Conservation (phyloP, 495 filamentous ascomycete species). For the Umbilicaria muhlenbergii region DNA sequence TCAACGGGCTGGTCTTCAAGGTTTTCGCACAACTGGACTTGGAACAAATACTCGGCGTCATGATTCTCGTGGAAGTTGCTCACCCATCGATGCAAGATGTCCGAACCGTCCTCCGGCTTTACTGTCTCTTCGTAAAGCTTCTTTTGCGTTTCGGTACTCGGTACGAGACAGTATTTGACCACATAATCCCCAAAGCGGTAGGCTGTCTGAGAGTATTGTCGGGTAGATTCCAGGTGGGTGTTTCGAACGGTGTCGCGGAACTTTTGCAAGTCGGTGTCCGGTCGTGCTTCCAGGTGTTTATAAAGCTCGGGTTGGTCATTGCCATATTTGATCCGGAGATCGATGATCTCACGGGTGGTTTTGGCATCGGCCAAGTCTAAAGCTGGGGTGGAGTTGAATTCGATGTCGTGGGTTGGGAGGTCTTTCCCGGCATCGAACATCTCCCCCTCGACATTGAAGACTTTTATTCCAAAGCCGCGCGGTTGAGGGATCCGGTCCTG, state of each 20-base stretch:
- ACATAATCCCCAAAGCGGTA: conserved; percentile 34
- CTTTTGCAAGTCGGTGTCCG: conserved; percentile 27
- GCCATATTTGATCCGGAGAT: conserved; percentile 27
- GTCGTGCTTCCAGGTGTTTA: conserved; percentile 23
- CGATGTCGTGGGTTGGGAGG: conserved; percentile 23
- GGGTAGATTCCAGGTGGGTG: conserved; percentile 25
- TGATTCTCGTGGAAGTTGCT: conserved; percentile 25
- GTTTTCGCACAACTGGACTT: conserved; percentile 29
- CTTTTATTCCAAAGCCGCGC: conserved; percentile 32
- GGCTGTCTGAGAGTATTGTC: conserved; percentile 31
- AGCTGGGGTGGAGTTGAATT: conserved; percentile 32
- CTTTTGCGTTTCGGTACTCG: conserved; percentile 22
- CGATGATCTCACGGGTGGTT: conserved; percentile 30
- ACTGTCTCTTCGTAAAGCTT: conserved; percentile 25
- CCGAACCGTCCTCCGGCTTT: conserved; percentile 19
- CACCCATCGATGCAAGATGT: conserved; percentile 27
- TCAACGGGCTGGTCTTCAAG: conserved; percentile 32
- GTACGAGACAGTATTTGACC: conserved; percentile 30
- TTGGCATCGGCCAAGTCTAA: conserved; percentile 31
- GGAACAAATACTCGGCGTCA: conserved; percentile 31
- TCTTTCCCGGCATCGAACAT: conserved; percentile 24
- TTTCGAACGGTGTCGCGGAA: conserved; percentile 22
- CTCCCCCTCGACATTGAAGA: conserved; percentile 29
- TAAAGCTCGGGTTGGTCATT: conserved; percentile 21
- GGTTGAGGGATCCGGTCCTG: conserved; percentile 28